Percentiles rank a stretch among this genome's conserved stretches.
Evolutionary conservation across 768 basidiomycete genomes (phyloP).

Genomic region (Cystofilobasidium ferigula): DNA sequence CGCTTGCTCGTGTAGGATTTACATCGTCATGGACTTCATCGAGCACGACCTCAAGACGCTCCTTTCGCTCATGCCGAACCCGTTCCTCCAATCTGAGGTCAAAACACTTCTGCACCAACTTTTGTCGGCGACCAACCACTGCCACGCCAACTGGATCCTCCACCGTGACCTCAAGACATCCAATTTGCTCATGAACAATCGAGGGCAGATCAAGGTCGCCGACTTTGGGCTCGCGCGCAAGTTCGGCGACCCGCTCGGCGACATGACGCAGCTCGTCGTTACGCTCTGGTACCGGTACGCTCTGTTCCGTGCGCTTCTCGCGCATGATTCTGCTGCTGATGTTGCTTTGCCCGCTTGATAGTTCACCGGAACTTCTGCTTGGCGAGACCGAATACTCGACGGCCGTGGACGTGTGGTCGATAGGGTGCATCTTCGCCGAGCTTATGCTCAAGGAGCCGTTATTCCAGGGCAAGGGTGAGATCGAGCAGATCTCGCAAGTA

Average conservation of each 20-base stretch:
- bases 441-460: constrained; percentile 86
- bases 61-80: constrained; percentile 84
- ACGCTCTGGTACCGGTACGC: constrained; percentile 95
- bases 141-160: constrained; percentile 93
- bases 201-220: constrained; percentile 95
- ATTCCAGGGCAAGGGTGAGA: constrained; percentile 92
- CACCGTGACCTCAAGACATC: constrained; percentile 96
- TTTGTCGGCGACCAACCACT: constrained; percentile 81
- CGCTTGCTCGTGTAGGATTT: constrained; percentile 58
- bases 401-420: constrained; percentile 95
- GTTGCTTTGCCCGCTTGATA: constrained; percentile 36
- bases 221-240: constrained; percentile 94
- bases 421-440: constrained; percentile 97
- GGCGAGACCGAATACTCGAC: constrained; percentile 90
- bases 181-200: constrained; percentile 96
- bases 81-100: constrained; percentile 94
- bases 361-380: constrained; percentile 87
- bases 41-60: constrained; percentile 98
- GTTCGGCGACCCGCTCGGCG: constrained; percentile 92
- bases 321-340: neutral
- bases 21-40: constrained; percentile 99
- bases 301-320: constrained; percentile 18
- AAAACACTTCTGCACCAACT: constrained; percentile 93
- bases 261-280: constrained; percentile 94
- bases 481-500: constrained; percentile 75